Conservation (phyloP, 2,329 filamentous ascomycete genomes). For the Microcera coccophila region DNA sequence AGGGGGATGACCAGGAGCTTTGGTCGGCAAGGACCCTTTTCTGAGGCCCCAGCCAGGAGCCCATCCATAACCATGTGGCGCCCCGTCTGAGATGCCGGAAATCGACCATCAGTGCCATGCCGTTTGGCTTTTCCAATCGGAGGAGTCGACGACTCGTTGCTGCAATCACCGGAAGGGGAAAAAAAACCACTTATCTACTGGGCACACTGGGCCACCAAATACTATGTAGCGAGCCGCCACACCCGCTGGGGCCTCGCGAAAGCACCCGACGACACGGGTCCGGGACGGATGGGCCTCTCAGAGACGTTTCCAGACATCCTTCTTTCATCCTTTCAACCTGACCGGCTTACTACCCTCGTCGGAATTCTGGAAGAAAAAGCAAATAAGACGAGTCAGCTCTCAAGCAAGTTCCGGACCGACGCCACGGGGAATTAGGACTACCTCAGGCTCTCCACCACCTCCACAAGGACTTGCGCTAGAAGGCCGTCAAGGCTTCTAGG, state of each 20-base stretch:
- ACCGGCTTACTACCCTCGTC: slow-evolving; percentile 3
- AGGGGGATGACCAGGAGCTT: neutral
- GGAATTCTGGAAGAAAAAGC: slow-evolving; percentile 13
- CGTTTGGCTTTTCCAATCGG: neutral
- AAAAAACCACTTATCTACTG: neutral
- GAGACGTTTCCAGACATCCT: slow-evolving; percentile 8
- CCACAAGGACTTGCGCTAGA: neutral
- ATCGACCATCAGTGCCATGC: neutral
- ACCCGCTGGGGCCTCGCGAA: slow-evolving; percentile 4
- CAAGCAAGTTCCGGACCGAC: neutral
- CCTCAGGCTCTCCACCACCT: neutral
- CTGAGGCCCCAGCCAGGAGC: too few relatives aligned
- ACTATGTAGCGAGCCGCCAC: slow-evolving; percentile 15
- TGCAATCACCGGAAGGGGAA: neutral
- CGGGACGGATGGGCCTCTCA: slow-evolving; percentile 25
- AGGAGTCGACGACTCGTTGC: neutral
- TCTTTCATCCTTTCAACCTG: slow-evolving; percentile 2
- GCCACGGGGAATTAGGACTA: neutral
- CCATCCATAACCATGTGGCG: too few relatives aligned
- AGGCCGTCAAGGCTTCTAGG: neutral
- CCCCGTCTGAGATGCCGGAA: neutral
- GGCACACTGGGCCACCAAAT: neutral
- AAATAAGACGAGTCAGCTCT: slow-evolving; percentile 18
- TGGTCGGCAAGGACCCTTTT: neutral
- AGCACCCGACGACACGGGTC: slow-evolving; percentile 30